Evolutionary conservation across 1,139 yeast species (phyloP).

Genomic region (Candida sojae): DNA sequence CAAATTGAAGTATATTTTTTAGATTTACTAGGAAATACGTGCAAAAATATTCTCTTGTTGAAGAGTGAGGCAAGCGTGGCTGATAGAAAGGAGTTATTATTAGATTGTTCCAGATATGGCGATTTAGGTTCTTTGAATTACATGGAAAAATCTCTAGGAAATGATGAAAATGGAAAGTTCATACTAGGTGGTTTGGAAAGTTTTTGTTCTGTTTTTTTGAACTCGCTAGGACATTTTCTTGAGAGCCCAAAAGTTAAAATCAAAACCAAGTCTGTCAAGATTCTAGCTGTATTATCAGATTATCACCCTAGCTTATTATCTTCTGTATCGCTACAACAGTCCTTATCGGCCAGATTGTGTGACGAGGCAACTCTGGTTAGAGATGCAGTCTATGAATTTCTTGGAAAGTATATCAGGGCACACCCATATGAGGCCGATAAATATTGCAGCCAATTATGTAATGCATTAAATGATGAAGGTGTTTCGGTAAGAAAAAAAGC

Average conservation of each 20-base stretch:
- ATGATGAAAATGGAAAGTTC: not conserved
- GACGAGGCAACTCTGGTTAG: slow-evolving; percentile 73
- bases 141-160: not conserved
- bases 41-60: slow-evolving; percentile 4
- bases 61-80: not conserved
- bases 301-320: slow-evolving; percentile 52
- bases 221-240: slow-evolving; percentile 47
- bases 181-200: slow-evolving; percentile 22
- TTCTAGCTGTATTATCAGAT: slow-evolving; percentile 47
- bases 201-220: slow-evolving; percentile 56
- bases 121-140: not conserved
- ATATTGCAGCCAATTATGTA: slow-evolving; percentile 53
- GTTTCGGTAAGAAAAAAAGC: slow-evolving; percentile 66
- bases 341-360: slow-evolving; percentile 51
- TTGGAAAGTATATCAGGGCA: slow-evolving; percentile 50
- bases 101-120: not conserved
- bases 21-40: slow-evolving; percentile 13
- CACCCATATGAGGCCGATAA: slow-evolving; percentile 48
- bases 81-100: not conserved
- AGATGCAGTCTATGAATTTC: slow-evolving; percentile 72
- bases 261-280: slow-evolving; percentile 65
- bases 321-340: slow-evolving; percentile 50
- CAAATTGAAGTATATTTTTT: slow-evolving; percentile 11
- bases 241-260: slow-evolving; percentile 59
- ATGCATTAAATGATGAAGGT: slow-evolving; percentile 59